Evolutionary conservation across 179 eudicot genomes (phyloP), one percentile per base, ranked within the genome.

Genomic region (Spinacia oleracea): DNA sequence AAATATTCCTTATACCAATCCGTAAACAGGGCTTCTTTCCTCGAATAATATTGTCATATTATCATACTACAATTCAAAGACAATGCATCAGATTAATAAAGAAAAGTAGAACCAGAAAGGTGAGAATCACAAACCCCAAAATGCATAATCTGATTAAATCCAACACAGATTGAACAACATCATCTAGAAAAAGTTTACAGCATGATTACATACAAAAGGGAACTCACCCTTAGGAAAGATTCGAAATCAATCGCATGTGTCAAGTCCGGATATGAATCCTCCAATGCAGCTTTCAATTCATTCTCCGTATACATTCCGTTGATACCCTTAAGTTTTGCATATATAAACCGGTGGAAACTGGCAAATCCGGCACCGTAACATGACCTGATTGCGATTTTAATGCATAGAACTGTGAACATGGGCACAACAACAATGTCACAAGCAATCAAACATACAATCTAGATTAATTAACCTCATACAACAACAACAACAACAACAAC

Each of bases 191-290:
- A 53, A 62, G 23, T 67, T 64, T 53, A n/a, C 27, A 64, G 23
- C n/a, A 18, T 74, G 9, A 46, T n/a, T 38, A 6, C 66, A 4
- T 3, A 66, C 40, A 78, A 38, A n/a, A 53, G 77, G 31, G 10
- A 83, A 83, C 95, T 85, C 77, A 93, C 98, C 91, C 90, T 81
- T 78, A 93, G 89, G 82, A 93, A 93, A 72, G 93, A 85, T 84
- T 92, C 98, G 63, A 90, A 93, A 83, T 93, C 97, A 42, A 93
- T 81, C 85, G 87, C 92, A 67, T 90, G 82, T 34, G 45, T 83
- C 81, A 81, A 55, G 73, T 95, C 89, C 46, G 95, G 82, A 82
- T 86, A 84, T 1, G 90, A 77, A 81, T 94, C 97, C 58, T 62
- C 81, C 85, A 95, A 85, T 15, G 91, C 85, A 29, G 86, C 84